These are phyloP conservation scores for Tylopilus sp. DNA, from an alignment of 1,284 basidiomycete genomes.

Conservation along the genomic window DNA sequence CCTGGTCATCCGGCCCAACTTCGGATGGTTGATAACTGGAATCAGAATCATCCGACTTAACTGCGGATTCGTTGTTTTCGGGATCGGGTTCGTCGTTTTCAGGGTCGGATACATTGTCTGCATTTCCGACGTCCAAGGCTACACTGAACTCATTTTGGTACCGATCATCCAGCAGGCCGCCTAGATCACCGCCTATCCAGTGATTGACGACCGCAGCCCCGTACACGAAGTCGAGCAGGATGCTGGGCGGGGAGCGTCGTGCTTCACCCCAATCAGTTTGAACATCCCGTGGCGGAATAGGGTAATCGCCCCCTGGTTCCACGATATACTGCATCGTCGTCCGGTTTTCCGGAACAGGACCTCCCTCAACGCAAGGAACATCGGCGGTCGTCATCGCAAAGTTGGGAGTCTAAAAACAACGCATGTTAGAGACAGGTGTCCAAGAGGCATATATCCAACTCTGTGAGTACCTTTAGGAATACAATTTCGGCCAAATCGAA, in stretches of 20 bases:
- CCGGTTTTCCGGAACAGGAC: neutral
- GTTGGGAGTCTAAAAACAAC: neutral
- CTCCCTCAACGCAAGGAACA: neutral
- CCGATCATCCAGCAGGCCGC: neutral
- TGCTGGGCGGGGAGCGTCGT: neutral
- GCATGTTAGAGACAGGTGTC: neutral
- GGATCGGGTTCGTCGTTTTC: too few species aligned
- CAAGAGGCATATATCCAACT: neutral
- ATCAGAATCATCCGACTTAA: too few species aligned
- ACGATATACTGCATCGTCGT: neutral
- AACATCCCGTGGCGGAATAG: neutral
- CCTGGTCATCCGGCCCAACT: neutral
- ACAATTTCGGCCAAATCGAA: neutral
- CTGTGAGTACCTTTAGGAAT: neutral
- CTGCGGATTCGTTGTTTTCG: neutral
- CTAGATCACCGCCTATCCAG: too few species aligned
- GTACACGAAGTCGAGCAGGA: too few species aligned
- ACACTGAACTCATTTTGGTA: neutral
- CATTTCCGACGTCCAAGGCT: neutral
- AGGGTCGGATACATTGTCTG: too few species aligned
- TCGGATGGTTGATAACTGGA: too few species aligned
- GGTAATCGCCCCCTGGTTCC: rapidly evolving
- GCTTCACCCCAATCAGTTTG: neutral
- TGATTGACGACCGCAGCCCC: neutral
- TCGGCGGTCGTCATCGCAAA: neutral